phyloP scores from a whole-genome alignment of 164 flowering plant species.

The Cinnamomum chago region DNA sequence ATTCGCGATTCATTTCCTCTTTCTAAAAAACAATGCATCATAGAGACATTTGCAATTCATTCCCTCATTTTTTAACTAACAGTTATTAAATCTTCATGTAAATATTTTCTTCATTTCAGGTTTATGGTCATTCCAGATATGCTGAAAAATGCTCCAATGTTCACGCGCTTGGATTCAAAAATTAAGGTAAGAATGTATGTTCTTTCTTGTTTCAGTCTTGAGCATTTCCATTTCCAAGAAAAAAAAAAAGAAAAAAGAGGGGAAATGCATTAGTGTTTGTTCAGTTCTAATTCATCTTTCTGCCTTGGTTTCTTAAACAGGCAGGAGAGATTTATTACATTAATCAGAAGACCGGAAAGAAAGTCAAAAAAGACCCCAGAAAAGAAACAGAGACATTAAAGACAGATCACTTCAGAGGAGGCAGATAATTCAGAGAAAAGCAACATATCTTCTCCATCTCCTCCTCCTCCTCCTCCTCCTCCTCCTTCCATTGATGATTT shows the following conservation, averaged over 20 bases:
- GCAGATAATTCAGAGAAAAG: constrained; percentile 48
- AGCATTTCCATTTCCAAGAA: too few species aligned
- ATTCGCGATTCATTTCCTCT: background rate
- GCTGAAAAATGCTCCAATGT: constrained; percentile 99
- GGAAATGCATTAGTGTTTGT: too few species aligned
- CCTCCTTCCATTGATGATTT: constrained; percentile 16
- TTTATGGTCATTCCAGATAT: constrained; percentile 54
- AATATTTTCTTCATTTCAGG: background rate
- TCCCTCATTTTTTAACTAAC: background rate
- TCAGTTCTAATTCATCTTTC: background rate
- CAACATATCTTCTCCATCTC: constrained; percentile 30
- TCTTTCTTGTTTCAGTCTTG: background rate
- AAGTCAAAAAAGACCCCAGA: constrained; percentile 72
- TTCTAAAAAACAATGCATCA: background rate
- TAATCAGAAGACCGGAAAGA: constrained; percentile 74
- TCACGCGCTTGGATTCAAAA: constrained; percentile 87
- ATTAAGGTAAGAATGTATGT: constrained; percentile 53
- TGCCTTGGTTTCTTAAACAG: constrained; percentile 33
- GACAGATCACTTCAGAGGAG: constrained; percentile 35
- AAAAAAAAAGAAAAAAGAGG: too few species aligned
- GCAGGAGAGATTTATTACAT: constrained; percentile 86
- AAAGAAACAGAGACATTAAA: constrained; percentile 14
- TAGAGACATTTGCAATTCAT: background rate
- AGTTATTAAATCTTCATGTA: background rate
- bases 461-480: background rate